Conservation (phyloP, 192 early-diverging fungal genomes). For the Entomortierella lignicola region DNA sequence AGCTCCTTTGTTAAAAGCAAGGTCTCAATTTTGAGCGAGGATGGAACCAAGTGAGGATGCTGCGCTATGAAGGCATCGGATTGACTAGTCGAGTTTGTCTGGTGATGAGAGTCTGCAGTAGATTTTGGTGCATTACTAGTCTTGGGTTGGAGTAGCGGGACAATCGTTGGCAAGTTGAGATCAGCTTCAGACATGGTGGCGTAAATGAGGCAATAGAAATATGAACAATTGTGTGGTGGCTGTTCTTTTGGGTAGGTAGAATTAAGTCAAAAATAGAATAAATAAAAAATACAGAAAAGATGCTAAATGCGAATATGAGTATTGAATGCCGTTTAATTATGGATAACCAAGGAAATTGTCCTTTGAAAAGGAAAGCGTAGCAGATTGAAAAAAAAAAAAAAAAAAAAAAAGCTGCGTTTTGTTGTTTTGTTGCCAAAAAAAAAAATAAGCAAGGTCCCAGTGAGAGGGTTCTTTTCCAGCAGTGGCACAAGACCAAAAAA, state of each 20-base stretch:
- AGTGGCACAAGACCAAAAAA: too few species aligned
- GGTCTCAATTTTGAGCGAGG: constrained; percentile 73
- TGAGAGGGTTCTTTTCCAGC: too few species aligned
- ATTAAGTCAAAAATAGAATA: neutral
- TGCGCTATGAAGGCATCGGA: constrained; percentile 35
- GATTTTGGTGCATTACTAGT: constrained; percentile 8
- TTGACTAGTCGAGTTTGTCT: constrained; percentile 13
- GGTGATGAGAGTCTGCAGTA: constrained; percentile 12
- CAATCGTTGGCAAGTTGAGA: constrained; percentile 51
- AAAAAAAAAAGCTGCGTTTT: too few species aligned
- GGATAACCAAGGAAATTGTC: neutral
- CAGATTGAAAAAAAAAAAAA: too few species aligned
- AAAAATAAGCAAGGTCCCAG: too few species aligned
- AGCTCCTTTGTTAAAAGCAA: constrained; percentile 75
- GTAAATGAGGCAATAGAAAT: neutral
- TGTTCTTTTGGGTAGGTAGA: neutral
- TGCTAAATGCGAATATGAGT: too few species aligned
- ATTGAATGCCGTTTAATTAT: too few species aligned
- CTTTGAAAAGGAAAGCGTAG: neutral
- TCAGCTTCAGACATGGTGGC: constrained; percentile 54
- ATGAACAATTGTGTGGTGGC: neutral
- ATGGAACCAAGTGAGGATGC: constrained; percentile 50
- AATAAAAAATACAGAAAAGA: neutral
- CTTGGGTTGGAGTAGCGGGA: constrained; percentile 46
- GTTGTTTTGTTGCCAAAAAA: too few species aligned